phyloP scores from a whole-genome alignment of 495 filamentous ascomycete species.

The Neurospora terricola region DNA sequence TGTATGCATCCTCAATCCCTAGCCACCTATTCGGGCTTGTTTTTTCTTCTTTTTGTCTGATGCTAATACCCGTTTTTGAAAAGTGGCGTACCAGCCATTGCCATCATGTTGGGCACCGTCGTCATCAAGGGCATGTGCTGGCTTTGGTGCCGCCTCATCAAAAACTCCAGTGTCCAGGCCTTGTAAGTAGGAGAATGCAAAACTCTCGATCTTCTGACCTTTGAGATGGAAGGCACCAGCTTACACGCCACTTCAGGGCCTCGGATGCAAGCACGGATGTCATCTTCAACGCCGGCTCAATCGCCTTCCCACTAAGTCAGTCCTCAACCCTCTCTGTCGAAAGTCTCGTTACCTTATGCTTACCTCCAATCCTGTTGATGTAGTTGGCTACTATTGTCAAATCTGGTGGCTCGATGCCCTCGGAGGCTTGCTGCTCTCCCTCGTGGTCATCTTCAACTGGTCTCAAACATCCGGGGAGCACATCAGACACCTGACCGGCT shows the following conservation, averaged over 20 bases:
- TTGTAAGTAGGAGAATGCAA: conserved; percentile 39
- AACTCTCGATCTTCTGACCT: neutral
- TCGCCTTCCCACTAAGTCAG: conserved; percentile 68
- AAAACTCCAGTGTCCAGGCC: conserved; percentile 81
- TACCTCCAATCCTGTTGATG: neutral
- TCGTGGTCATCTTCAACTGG: conserved; percentile 84
- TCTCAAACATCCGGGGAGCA: conserved; percentile 62
- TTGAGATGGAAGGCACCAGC: conserved; percentile 32
- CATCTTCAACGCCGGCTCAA: conserved; percentile 86
- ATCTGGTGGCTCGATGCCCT: conserved; percentile 83
- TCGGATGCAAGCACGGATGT: conserved; percentile 42
- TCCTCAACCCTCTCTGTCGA: conserved; percentile 5
- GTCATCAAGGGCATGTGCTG: conserved; percentile 75
- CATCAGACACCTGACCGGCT: conserved; percentile 75
- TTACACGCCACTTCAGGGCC: conserved; percentile 40
- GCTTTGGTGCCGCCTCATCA: conserved; percentile 83
- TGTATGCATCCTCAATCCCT: conserved; percentile 27
- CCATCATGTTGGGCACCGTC: conserved; percentile 75
- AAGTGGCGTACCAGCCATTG: conserved; percentile 56
- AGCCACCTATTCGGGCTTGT: neutral
- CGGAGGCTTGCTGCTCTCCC: conserved; percentile 69
- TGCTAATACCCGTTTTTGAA: conserved; percentile 3
- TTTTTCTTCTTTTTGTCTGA: too few relatives aligned
- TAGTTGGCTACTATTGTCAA: conserved; percentile 64
- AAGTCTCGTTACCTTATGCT: neutral